Conservation (phyloP, 495 filamentous ascomycete genomes). For the Clavariopsis aquatica region DNA sequence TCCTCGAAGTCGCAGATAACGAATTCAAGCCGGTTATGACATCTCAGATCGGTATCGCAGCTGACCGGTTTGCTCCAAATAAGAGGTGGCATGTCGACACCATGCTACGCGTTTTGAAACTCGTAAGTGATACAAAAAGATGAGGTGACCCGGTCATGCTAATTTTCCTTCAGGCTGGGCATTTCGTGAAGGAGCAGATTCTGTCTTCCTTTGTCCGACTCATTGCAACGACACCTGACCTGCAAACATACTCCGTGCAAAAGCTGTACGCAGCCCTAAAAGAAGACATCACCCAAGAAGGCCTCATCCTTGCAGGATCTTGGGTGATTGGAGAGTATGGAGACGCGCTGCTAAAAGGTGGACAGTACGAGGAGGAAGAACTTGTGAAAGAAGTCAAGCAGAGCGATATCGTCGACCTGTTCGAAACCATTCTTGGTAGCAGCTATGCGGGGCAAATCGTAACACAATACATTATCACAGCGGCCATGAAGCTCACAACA, state of each 20-base stretch:
- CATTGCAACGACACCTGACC: constrained; percentile 88
- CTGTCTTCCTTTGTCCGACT: constrained; percentile 94
- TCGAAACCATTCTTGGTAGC: constrained; percentile 87
- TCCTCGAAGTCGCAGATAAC: constrained; percentile 94
- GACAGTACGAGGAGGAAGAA: constrained; percentile 94
- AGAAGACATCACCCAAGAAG: constrained; percentile 96
- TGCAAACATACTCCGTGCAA: constrained; percentile 94
- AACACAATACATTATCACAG: constrained; percentile 92
- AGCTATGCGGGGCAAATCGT: constrained; percentile 86
- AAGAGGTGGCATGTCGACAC: constrained; percentile 99
- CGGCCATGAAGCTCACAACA: constrained; percentile 92
- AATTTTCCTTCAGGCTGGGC: constrained; percentile 60
- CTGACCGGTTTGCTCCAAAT: constrained; percentile 91
- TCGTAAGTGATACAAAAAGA: constrained; percentile 44
- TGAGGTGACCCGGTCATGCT: background rate
- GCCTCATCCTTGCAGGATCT: constrained; percentile 86
- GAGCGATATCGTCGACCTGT: constrained; percentile 86
- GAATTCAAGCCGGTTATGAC: constrained; percentile 99
- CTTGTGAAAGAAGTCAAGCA: constrained; percentile 86
- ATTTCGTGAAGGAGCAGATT: constrained; percentile 97
- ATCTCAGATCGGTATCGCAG: constrained; percentile 93
- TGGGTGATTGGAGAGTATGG: constrained; percentile 99
- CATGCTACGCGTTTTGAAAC: constrained; percentile 88
- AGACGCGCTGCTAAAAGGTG: constrained; percentile 80
- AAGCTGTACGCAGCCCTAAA: constrained; percentile 88